Base-by-base conservation (phyloP, 495 filamentous ascomycete species). In the Aspergillus leporis region DNA sequence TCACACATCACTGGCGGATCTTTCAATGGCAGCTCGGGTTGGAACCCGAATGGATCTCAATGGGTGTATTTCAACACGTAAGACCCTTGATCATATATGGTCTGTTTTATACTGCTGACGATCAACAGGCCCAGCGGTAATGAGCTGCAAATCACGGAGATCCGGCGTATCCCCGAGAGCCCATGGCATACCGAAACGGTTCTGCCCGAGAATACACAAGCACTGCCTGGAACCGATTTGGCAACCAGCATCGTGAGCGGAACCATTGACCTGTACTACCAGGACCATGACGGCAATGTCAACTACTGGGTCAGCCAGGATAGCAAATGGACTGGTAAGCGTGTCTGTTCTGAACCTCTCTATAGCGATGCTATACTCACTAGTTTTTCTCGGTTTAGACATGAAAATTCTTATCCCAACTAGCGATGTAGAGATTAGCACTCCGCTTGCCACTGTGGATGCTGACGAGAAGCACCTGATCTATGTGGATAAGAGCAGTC, bases 31-130 rank as follows among this genome's bases (percentile, higher is more conserved):
- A 25, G 1, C 14, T 13, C 30, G n/a, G n/a, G 19, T 31, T 40
- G 51, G 51, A n/a, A 23, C 28, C 19, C 51, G 16, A 23, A 47
- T 23, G 43, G 43, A 23, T 47, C 43, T 7, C 51, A 53, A 40
- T 53, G 51, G 51, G 31, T 23, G 6, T 53, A 38, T 25, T 53
- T 38, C 19, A 40, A 53, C 6, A 53, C 32, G 51, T 53, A 25
- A 16, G 51, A 13, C 18, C 31, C 50, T 16, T 6, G 16, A 10
- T 21, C 21, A 18, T 19, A 19, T 19, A 7, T 38, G 8, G 7
- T 19, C 50, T 14, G 21, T 4, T 19, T 38, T 21, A 47, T 6
- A 12, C 8, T 22, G 19, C 21, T 40, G 13, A 53, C 51, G 16
- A 3, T 6, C n/a, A 34, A 13, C 5, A 25, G 23, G 2, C 51